phyloP scores from a whole-genome alignment of 208 protist species.

The Leishmania mexicana region DNA sequence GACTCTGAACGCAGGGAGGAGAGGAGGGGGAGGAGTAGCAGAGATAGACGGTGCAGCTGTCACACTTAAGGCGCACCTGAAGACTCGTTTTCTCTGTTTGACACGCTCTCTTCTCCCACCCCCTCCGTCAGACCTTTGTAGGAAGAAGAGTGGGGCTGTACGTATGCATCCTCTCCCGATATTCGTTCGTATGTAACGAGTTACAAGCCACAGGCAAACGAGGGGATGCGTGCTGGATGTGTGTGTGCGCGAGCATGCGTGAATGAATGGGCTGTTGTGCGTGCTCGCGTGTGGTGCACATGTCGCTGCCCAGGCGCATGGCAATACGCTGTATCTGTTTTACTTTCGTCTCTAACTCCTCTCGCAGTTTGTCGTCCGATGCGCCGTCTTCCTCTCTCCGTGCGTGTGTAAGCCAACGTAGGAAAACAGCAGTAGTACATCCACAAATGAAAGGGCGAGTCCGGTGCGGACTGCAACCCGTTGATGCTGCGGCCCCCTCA shows the following conservation, averaged over 20 bases:
- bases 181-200: slow-evolving; percentile 6
- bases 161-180: slow-evolving; percentile 5
- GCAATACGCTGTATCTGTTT: not conserved
- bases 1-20: not conserved
- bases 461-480: not conserved
- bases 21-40: not conserved
- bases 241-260: not conserved
- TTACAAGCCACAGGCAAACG: not conserved
- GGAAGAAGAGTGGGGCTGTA: not conserved
- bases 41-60: not conserved
- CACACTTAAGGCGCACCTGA: not conserved
- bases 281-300: not conserved
- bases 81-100: not conserved
- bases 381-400: not conserved
- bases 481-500: not conserved
- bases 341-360: not conserved
- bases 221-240: not conserved
- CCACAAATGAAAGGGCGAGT: not conserved
- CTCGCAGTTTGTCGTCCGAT: not conserved
- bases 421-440: not conserved
- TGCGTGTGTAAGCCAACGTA: not conserved
- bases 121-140: not conserved
- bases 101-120: not conserved
- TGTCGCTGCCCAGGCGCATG: not conserved
- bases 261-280: not conserved